Percentiles rank a stretch among this genome's conserved stretches.
These are phyloP conservation scores for Volvox africanus DNA, from an alignment of 139 green algal genomes.

Conservation along the genomic window DNA sequence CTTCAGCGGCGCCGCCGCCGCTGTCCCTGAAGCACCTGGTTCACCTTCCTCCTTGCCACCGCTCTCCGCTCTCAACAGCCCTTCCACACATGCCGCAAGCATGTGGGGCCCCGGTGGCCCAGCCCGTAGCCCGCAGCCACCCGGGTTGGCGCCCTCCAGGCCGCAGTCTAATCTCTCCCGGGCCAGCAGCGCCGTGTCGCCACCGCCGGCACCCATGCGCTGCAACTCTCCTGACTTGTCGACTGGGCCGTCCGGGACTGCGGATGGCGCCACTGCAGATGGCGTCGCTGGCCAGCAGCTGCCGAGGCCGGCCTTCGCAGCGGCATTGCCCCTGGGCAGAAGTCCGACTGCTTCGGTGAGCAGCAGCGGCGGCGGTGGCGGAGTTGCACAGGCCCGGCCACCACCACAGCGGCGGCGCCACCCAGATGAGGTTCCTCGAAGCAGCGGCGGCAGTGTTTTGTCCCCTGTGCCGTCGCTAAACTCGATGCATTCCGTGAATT, in stretches of 20 bases:
- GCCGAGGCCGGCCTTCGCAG: not conserved
- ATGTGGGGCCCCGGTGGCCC: not conserved
- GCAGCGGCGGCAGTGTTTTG: not conserved
- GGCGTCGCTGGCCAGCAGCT: not conserved
- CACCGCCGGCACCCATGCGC: not conserved
- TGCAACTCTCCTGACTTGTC: not conserved
- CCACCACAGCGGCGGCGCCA: slow-evolving; percentile 26
- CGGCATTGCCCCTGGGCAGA: not conserved
- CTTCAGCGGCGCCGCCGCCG: not conserved
- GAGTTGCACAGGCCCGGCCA: not conserved
- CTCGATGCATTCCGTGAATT: not conserved
- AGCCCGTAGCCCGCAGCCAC: not conserved
- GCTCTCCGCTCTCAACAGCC: slow-evolving; percentile 15
- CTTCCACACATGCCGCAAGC: not conserved
- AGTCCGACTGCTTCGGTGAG: not conserved
- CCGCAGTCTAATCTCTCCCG: slow-evolving; percentile 27
- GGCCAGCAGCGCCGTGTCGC: not conserved
- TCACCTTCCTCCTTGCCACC: slow-evolving; percentile 29
- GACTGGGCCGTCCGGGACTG: not conserved
- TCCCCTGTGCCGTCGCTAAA: slow-evolving; percentile 6
- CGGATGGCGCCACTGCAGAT: not conserved
- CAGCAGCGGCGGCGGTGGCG: not conserved
- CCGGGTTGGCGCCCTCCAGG: not conserved
- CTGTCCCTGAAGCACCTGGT: not conserved
- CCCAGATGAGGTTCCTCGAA: not conserved